These are phyloP conservation scores for Athelia psychrophila DNA, from an alignment of 1,284 basidiomycete genomes.

Conservation along the genomic window DNA sequence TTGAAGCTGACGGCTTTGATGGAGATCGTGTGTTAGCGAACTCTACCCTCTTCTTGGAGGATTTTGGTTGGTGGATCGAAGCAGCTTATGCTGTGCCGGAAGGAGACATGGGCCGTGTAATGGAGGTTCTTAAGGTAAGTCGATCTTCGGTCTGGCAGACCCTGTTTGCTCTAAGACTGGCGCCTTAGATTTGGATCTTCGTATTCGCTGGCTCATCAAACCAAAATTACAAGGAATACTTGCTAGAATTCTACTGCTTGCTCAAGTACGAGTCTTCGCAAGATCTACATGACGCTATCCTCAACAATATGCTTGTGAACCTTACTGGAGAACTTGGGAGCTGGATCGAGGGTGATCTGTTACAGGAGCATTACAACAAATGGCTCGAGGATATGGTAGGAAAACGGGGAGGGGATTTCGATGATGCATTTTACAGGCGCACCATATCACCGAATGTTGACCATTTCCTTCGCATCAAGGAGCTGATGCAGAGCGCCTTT, in stretches of 20 bases:
- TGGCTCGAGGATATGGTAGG: slow-evolving; percentile 4
- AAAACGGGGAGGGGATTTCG: slow-evolving; percentile 4
- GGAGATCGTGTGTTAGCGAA: slow-evolving; percentile 11
- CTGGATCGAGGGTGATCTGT: slow-evolving; percentile 7
- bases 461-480: slow-evolving; percentile 9
- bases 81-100: slow-evolving; percentile 6
- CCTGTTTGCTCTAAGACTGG: background rate
- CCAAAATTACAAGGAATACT: slow-evolving; percentile 4
- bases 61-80: slow-evolving; percentile 7
- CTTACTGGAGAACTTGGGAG: slow-evolving; percentile 5
- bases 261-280: slow-evolving; percentile 7
- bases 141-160: background rate
- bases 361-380: slow-evolving; percentile 11
- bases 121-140: slow-evolving; percentile 6
- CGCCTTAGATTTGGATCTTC: slow-evolving; percentile 8
- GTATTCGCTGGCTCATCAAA: slow-evolving; percentile 7
- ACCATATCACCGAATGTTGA: slow-evolving; percentile 8
- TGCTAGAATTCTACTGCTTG: slow-evolving; percentile 8
- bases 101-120: slow-evolving; percentile 9
- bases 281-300: slow-evolving; percentile 5
- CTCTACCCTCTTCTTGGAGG: background rate
- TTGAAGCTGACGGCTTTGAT: slow-evolving; percentile 1
- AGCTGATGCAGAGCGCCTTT: slow-evolving; percentile 6
- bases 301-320: slow-evolving; percentile 11
- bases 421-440: slow-evolving; percentile 5